Conservation (phyloP, 2,329 filamentous ascomycete species). For the Fusarium avenaceum region DNA sequence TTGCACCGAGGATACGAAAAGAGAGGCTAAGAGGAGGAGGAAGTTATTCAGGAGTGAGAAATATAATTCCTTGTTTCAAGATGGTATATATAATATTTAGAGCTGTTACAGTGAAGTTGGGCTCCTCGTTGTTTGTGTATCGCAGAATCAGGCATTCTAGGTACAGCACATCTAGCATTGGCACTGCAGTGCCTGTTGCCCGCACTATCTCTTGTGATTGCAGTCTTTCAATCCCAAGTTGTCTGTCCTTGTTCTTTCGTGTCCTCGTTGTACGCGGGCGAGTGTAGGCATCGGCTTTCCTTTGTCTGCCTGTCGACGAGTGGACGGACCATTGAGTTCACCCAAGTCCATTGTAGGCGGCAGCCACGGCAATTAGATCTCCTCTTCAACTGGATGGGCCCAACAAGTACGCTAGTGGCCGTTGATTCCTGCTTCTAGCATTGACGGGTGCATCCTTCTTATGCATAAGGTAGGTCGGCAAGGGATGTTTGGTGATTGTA, state of each 20-base stretch:
- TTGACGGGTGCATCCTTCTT: conserved; percentile 26
- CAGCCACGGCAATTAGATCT: conserved; percentile 34
- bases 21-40: conserved; percentile 9
- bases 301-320: conserved; percentile 3
- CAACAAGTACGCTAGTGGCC: conserved; percentile 43
- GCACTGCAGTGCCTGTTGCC: neutral
- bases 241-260: conserved; percentile 2
- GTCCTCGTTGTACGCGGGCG: conserved; percentile 2
- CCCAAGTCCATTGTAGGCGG: conserved; percentile 15
- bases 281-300: neutral
- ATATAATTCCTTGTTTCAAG: conserved; percentile 17
- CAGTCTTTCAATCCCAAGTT: neutral
- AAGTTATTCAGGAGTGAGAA: conserved; percentile 16
- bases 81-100: conserved; percentile 15
- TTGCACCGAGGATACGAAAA: conserved; percentile 38
- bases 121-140: conserved; percentile 23
- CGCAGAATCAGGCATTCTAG: neutral
- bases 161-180: neutral
- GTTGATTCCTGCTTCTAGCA: conserved; percentile 40
- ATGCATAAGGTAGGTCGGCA: neutral
- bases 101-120: conserved; percentile 23
- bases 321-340: neutral
- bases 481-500: neutral
- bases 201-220: neutral
- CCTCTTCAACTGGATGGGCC: conserved; percentile 22